Conservation (phyloP, 2,329 filamentous ascomycete species). For the Hypoxylon sp. region DNA sequence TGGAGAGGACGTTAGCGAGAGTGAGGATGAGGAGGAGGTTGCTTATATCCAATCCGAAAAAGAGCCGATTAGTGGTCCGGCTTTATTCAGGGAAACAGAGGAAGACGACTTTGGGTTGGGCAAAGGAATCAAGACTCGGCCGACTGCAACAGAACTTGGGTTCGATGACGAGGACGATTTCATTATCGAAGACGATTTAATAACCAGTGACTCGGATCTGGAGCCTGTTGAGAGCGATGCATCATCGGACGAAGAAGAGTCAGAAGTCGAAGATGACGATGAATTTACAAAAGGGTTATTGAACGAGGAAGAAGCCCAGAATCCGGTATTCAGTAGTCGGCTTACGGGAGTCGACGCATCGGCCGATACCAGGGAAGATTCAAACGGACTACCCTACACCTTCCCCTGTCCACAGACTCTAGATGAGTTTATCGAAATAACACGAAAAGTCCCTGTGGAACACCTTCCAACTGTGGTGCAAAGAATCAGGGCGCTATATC, state of each 20-base stretch:
- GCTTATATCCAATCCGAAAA: conserved; percentile 53
- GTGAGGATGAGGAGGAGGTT: conserved; percentile 56
- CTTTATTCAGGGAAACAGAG: conserved; percentile 57
- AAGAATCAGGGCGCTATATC: conserved; percentile 91
- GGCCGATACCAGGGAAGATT: conserved; percentile 62
- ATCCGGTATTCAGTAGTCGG: conserved; percentile 64
- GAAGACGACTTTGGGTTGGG: conserved; percentile 73
- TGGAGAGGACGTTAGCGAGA: conserved; percentile 72
- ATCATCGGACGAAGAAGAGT: conserved; percentile 66
- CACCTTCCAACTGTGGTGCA: conserved; percentile 86
- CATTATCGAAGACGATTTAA: conserved; percentile 87
- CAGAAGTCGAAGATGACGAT: conserved; percentile 66
- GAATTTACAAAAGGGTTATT: conserved; percentile 81
- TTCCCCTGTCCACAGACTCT: conserved; percentile 88
- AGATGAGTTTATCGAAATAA: conserved; percentile 78
- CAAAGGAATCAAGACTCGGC: conserved; percentile 69
- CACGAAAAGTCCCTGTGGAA: conserved; percentile 71
- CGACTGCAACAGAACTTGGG: conserved; percentile 74
- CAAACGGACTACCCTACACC: conserved; percentile 80
- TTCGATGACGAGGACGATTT: conserved; percentile 97
- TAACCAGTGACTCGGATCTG: conserved; percentile 84
- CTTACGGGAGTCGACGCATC: conserved; percentile 57
- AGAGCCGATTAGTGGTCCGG: conserved; percentile 40
- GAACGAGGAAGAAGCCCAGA: conserved; percentile 69
- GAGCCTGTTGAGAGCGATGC: conserved; percentile 70